Percentiles rank a stretch among this genome's conserved stretches.
Evolutionary conservation across 2,329 filamentous ascomycete species (phyloP).

Genomic region (Colletotrichum sp.): DNA sequence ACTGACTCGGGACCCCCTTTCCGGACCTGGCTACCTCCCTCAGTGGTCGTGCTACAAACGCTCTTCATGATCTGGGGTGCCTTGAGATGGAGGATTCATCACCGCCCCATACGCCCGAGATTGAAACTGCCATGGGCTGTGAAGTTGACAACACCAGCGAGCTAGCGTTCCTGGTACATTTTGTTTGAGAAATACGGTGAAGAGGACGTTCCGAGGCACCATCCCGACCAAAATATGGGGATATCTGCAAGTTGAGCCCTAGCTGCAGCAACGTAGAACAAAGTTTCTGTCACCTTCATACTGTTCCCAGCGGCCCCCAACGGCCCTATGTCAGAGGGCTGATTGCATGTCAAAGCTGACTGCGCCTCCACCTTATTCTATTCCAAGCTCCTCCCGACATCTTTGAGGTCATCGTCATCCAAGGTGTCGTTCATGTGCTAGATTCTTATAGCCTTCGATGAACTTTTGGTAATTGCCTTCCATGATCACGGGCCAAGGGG

Average conservation of each 20-base stretch:
- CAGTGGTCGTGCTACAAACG: background rate
- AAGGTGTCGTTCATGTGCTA: background rate
- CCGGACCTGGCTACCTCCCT: background rate
- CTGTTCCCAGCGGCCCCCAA: background rate
- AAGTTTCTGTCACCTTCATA: background rate
- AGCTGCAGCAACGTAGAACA: background rate
- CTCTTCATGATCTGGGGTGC: background rate
- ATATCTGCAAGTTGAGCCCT: constrained; percentile 1
- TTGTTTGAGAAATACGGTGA: background rate
- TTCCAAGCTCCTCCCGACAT: background rate
- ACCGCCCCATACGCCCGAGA: background rate
- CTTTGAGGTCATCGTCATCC: background rate
- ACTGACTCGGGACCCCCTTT: background rate
- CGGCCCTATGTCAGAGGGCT: background rate
- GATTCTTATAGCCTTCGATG: background rate
- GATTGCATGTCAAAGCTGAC: constrained; percentile 4
- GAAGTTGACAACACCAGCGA: background rate
- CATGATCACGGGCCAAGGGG: background rate
- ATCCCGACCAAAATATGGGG: constrained; percentile 25
- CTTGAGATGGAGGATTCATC: background rate
- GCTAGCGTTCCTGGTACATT: background rate
- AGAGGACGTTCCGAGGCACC: background rate
- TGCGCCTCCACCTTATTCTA: constrained; percentile 2
- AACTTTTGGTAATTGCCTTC: background rate
- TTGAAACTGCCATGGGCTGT: background rate